Evolutionary conservation across 257 asterid species (phyloP).

Genomic region (Solanum arcanum): DNA sequence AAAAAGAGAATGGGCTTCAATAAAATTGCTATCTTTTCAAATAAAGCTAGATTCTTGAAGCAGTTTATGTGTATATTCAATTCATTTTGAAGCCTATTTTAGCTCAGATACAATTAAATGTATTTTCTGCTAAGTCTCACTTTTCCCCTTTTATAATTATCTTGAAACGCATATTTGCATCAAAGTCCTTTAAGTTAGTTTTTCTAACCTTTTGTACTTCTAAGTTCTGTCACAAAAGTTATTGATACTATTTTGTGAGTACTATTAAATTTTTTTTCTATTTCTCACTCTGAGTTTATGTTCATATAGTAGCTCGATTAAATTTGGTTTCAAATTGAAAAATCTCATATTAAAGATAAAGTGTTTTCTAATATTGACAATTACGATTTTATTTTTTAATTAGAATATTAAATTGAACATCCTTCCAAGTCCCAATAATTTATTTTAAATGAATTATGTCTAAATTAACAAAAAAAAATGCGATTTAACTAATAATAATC

Average conservation of each 20-base stretch:
- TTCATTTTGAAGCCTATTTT: background rate
- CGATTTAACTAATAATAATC: background rate
- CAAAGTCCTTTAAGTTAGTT: background rate
- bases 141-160: background rate
- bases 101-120: background rate
- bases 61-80: background rate
- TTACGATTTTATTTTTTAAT: too few species aligned
- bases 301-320: too few species aligned
- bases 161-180: background rate
- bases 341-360: too few species aligned
- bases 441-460: background rate
- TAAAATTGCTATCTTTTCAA: background rate
- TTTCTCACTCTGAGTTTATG: too few species aligned
- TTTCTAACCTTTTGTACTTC: background rate
- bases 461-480: background rate
- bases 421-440: background rate
- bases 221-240: background rate
- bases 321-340: background rate
- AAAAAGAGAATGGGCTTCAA: slow-evolving; percentile 4
- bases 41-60: background rate
- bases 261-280: background rate
- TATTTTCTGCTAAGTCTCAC: background rate
- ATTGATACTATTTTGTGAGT: background rate
- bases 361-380: too few species aligned
- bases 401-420: background rate